Conservation (phyloP, 176 grass and related monocot genomes). For the Bolboschoenus planiculmis region DNA sequence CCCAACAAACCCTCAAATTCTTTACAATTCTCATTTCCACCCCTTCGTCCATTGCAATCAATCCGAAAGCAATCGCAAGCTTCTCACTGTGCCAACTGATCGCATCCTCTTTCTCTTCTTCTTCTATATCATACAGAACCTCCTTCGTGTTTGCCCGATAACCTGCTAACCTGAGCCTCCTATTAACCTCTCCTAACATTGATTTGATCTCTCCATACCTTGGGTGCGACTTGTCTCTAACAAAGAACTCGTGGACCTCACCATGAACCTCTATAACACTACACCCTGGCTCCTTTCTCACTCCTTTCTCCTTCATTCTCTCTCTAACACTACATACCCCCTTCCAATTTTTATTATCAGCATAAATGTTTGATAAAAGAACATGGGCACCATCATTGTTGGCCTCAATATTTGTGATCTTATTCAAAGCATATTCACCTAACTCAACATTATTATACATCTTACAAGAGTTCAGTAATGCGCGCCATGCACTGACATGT, state of each 20-base stretch:
- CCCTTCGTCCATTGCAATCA: slow-evolving; percentile 37
- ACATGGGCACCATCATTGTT: slow-evolving; percentile 56
- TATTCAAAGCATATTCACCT: slow-evolving; percentile 52
- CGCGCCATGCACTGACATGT: slow-evolving; percentile 61
- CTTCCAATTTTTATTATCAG: slow-evolving; percentile 48
- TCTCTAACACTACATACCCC: slow-evolving; percentile 40
- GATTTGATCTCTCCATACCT: slow-evolving; percentile 51
- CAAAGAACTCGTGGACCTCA: slow-evolving; percentile 56
- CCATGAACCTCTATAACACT: slow-evolving; percentile 53
- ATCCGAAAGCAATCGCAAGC: slow-evolving; percentile 55
- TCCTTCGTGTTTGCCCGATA: slow-evolving; percentile 50
- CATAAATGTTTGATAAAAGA: slow-evolving; percentile 70
- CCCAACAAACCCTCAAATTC: slow-evolving; percentile 60
- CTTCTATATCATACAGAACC: slow-evolving; percentile 68
- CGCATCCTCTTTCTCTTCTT: slow-evolving; percentile 73
- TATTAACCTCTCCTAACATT: slow-evolving; percentile 49
- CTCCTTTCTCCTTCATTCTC: slow-evolving; percentile 58
- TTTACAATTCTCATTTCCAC: slow-evolving; percentile 54
- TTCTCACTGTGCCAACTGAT: slow-evolving; percentile 65
- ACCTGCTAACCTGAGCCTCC: slow-evolving; percentile 44
- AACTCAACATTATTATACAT: slow-evolving; percentile 57
- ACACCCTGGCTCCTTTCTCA: slow-evolving; percentile 58
- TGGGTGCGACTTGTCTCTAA: slow-evolving; percentile 40
- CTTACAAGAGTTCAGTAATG: slow-evolving; percentile 70
- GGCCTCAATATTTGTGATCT: slow-evolving; percentile 36